A percentile compares a stretch with the other conserved stretches of the same genome.
Conservation (phyloP, 139 green algal species). For the Penium margaritaceum region DNA sequence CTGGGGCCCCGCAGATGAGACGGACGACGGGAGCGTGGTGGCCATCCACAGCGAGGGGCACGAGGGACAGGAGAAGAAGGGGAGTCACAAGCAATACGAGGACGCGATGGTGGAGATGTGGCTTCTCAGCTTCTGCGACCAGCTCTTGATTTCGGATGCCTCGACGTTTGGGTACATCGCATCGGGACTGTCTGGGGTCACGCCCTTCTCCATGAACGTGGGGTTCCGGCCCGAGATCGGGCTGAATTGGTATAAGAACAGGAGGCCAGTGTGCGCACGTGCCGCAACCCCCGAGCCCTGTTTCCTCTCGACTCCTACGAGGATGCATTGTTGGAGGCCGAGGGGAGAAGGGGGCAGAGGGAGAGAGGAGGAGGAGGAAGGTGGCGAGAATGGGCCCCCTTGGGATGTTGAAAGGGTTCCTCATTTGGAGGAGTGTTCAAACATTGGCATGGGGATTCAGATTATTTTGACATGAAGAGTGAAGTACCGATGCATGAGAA, state of each 20-base stretch:
- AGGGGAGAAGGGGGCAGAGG: too few relatives aligned
- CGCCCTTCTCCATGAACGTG: slow-evolving; percentile 3
- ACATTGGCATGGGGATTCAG: too few relatives aligned
- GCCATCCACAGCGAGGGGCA: slow-evolving; percentile 8
- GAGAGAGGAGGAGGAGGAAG: too few relatives aligned
- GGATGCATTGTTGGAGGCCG: too few relatives aligned
- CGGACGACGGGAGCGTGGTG: slow-evolving; percentile 12
- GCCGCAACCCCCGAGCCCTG: slow-evolving; percentile 14
- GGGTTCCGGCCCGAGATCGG: neutral
- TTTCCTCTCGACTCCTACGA: slow-evolving; percentile 10
- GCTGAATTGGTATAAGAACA: slow-evolving; percentile 13
- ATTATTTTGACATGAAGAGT: too few relatives aligned
- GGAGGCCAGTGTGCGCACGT: slow-evolving; percentile 16
- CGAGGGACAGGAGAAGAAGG: slow-evolving; percentile 4
- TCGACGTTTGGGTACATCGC: slow-evolving; percentile 37
- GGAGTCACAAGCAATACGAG: neutral
- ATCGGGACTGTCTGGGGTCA: slow-evolving; percentile 1
- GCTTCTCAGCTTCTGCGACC: slow-evolving; percentile 19
- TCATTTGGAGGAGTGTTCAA: too few relatives aligned
- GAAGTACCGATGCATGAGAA: too few relatives aligned
- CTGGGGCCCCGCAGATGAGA: neutral
- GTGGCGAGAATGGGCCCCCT: too few relatives aligned
- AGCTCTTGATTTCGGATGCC: slow-evolving; percentile 19
- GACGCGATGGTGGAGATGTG: slow-evolving; percentile 1
- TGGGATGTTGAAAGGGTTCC: too few relatives aligned